A percentile compares a stretch with the other conserved stretches of the same genome.
Conservation (phyloP, 176 grass and related monocot species). For the Oryza brachyantha region DNA sequence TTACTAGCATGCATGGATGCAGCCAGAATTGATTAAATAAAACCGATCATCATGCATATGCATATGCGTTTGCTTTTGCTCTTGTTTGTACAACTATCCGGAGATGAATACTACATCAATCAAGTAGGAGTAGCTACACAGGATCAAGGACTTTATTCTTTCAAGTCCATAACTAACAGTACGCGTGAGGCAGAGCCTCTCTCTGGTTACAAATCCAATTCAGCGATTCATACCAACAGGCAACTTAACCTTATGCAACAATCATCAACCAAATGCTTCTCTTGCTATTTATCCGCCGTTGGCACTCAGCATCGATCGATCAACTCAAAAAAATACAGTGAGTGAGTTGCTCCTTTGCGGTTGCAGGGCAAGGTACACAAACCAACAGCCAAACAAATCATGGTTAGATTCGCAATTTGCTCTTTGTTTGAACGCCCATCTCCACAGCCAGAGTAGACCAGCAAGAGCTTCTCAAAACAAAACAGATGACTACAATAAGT, state of each 20-base stretch:
- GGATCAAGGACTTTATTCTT: not conserved
- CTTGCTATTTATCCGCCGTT: not conserved
- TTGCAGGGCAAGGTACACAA: not conserved
- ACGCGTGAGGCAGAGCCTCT: not conserved
- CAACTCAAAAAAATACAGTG: not conserved
- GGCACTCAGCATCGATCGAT: not conserved
- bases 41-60: not conserved
- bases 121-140: not conserved
- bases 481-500: conserved; percentile 50
- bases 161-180: no score
- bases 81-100: not conserved
- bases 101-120: not conserved
- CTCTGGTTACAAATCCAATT: not conserved
- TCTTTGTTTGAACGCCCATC: not conserved
- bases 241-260: not conserved
- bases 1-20: no score
- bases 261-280: conserved; percentile 1
- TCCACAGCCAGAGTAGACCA: not conserved
- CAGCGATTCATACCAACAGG: not conserved
- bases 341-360: not conserved
- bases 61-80: not conserved
- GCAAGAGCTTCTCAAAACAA: not conserved
- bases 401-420: not conserved
- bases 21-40: no score
- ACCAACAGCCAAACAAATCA: not conserved